Evolutionary conservation across 371 early-diverging fungal species (phyloP), one percentile per base, ranked within the genome.

Genomic region (Funneliformis caledonium): DNA sequence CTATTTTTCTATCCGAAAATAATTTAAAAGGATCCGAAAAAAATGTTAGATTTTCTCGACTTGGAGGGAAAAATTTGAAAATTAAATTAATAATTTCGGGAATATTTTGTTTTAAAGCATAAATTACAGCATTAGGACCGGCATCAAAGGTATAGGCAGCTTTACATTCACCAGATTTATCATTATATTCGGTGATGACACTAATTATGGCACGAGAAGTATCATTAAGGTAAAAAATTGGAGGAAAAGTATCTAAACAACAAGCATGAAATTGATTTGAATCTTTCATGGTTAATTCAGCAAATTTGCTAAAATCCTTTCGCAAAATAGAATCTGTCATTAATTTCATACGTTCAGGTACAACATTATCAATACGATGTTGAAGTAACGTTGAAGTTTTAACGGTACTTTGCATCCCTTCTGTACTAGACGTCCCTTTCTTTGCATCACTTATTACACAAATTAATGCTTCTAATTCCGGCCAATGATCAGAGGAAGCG

Each of bases 221-320:
- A 84, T 98, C 98, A 88, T 95, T 98, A 87, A 98, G 84, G 86
- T 99, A 99, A 77, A 95, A 94, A 82, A 97, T 96, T 48, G 97
- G 98, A 78, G 95, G 99, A 87, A 86, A 97, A 64, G 98, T 97
- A 86, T 94, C 98, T 69, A 95, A 89, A 84, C 96, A 96, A 50
- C 96, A 95, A 69, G 99, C 96, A 85, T 99, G 99, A 94, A 99
- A 98, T 86, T 97, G 97, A 91, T 99, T 99, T 48, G 97, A 97
- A 85, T 99, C 99, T 81, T 89, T 89, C 98, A 99, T 99, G 80
- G 98, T 97, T 73, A 98, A 80, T 83, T 94, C 93, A 61, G 97
- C 99, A 87, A 99, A 98, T 1, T 87, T 78, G 77, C 93, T 89
- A 87, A 98, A 99, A 85, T 99, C 96, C 80, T 92, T 89, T n/a